These are phyloP conservation scores for Penstemon eatonii DNA, from an alignment of 257 asterid species.

Conservation along the genomic window DNA sequence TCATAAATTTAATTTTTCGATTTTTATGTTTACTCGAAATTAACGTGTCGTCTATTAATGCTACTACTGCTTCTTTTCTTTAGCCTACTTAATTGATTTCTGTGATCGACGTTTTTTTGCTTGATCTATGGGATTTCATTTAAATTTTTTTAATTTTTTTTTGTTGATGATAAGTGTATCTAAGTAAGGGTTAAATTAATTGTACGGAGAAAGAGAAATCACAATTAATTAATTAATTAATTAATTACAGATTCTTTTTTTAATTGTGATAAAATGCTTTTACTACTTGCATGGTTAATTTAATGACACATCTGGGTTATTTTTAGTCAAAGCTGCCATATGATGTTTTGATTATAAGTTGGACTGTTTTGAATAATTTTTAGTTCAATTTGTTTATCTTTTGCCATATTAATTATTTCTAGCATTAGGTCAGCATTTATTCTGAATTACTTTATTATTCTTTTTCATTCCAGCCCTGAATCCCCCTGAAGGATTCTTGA, in stretches of 20 bases:
- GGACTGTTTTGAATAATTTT: neutral
- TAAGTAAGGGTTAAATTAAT: neutral
- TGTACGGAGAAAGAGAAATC: neutral
- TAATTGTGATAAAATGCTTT: neutral
- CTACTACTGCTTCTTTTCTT: neutral
- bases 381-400: neutral
- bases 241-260: neutral
- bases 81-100: slow-evolving; percentile 13
- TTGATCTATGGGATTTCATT: neutral
- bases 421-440: neutral
- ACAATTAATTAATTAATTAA: neutral
- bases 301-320: neutral
- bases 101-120: neutral
- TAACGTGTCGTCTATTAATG: slow-evolving; percentile 9
- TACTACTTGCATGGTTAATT: slow-evolving; percentile 24
- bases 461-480: slow-evolving; percentile 27
- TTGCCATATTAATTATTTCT: neutral
- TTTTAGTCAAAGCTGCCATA: neutral
- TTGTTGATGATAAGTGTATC: slow-evolving; percentile 11
- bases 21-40: slow-evolving; percentile 1
- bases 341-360: neutral
- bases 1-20: neutral
- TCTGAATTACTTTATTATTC: slow-evolving; percentile 1
- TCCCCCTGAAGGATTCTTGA: slow-evolving; percentile 41
- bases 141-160: neutral